phyloP scores from a whole-genome alignment of 805 yeast genomes.

The Pichia occidentalis region DNA sequence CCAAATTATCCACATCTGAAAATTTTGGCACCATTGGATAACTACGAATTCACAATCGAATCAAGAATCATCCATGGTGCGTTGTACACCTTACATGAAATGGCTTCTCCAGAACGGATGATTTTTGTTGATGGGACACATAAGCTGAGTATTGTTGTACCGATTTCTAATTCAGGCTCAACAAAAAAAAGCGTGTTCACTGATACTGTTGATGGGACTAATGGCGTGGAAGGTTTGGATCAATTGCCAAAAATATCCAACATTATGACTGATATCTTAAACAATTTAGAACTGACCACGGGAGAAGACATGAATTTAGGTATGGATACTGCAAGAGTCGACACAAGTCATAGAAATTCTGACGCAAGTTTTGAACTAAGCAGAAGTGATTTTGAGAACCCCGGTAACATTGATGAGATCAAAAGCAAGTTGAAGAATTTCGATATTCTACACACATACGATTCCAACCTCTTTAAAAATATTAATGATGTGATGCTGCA shows the following conservation, averaged over 20 bases:
- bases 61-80: conserved; percentile 32
- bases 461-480: conserved; percentile 10
- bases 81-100: conserved; percentile 26
- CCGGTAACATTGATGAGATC: not conserved
- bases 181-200: not conserved
- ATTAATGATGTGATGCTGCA: conserved; percentile 3
- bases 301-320: not conserved
- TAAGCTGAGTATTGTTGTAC: conserved; percentile 5
- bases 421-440: not conserved
- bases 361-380: not conserved
- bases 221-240: too few relatives aligned
- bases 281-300: too few relatives aligned
- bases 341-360: not conserved
- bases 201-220: not conserved
- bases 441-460: conserved; percentile 5
- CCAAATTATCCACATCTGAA: conserved; percentile 21
- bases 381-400: conserved; percentile 1
- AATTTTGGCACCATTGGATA: conserved; percentile 21
- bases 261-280: too few relatives aligned
- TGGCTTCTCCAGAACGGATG: conserved; percentile 28
- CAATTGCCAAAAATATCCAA: too few relatives aligned
- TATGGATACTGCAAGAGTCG: conserved; percentile 4
- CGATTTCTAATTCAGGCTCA: conserved; percentile 1
- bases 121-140: conserved; percentile 12
- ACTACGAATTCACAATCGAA: conserved; percentile 20